Percentiles rank a stretch among this genome's conserved stretches.
These are phyloP conservation scores for Metschnikowia sp. DNA, from an alignment of 805 yeast genomes.

Conservation along the genomic window DNA sequence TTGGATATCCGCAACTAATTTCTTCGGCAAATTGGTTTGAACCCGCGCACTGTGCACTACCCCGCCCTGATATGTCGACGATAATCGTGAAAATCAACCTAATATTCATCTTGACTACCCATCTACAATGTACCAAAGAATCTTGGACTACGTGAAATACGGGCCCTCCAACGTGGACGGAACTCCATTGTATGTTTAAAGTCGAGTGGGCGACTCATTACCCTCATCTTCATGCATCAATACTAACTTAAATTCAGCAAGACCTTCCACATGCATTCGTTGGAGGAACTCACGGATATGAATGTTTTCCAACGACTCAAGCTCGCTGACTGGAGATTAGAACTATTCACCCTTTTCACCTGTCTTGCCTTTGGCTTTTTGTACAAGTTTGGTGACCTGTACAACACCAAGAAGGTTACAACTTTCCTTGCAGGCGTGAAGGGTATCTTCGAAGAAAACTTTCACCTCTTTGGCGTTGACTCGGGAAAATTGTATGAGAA, in stretches of 20 bases:
- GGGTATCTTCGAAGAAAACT: slow-evolving; percentile 59
- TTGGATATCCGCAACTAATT: too few species aligned
- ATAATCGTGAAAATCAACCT: background rate
- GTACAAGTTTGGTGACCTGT: slow-evolving; percentile 56
- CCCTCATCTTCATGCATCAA: background rate
- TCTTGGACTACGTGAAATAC: slow-evolving; percentile 14
- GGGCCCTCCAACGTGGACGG: slow-evolving; percentile 19
- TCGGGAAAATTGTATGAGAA: slow-evolving; percentile 45
- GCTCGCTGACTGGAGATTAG: slow-evolving; percentile 75
- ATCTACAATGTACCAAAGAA: slow-evolving; percentile 12
- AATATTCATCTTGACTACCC: background rate
- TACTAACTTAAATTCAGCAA: slow-evolving; percentile 13
- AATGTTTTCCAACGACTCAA: slow-evolving; percentile 55
- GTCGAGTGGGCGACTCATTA: background rate
- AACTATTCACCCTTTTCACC: slow-evolving; percentile 51
- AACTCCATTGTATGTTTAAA: slow-evolving; percentile 17
- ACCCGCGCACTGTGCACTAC: background rate
- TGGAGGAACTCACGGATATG: slow-evolving; percentile 57
- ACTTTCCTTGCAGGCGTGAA: slow-evolving; percentile 48
- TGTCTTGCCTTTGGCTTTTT: slow-evolving; percentile 47
- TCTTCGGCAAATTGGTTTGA: too few species aligned
- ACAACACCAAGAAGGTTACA: slow-evolving; percentile 56
- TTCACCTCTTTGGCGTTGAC: slow-evolving; percentile 71
- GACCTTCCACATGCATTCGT: slow-evolving; percentile 27
- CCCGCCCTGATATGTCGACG: slow-evolving; percentile 3